phyloP scores from a whole-genome alignment of 2,329 filamentous ascomycete species.

The Colletotrichum agaves region DNA sequence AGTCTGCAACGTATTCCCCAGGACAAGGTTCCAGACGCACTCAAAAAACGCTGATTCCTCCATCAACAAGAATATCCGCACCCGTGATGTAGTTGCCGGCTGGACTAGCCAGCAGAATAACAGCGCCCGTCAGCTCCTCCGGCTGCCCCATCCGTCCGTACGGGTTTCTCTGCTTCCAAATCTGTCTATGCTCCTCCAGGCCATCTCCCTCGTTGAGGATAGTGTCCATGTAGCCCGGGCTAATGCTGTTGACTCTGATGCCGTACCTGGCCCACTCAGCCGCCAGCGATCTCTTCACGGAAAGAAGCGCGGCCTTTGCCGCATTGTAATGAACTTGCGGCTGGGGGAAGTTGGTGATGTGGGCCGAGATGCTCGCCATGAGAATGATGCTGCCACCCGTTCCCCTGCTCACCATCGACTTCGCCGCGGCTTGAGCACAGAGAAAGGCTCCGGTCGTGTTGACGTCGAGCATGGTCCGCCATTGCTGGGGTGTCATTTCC shows the following conservation, averaged over 20 bases:
- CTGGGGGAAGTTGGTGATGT: not conserved
- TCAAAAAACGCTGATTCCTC: constrained; percentile 1
- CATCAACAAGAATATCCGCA: constrained; percentile 1
- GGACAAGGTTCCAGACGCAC: not conserved
- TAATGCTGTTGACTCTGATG: not conserved
- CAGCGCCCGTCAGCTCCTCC: constrained; percentile 69
- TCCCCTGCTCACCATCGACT: not conserved
- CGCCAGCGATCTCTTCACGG: not conserved
- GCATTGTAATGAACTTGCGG: constrained; percentile 6
- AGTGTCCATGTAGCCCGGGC: constrained; percentile 50
- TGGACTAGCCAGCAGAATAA: constrained; percentile 55
- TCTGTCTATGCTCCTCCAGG: constrained; percentile 60
- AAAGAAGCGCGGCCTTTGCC: not conserved
- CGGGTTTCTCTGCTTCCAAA: constrained; percentile 70
- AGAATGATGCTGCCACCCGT: not conserved
- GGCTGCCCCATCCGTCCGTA: constrained; percentile 72
- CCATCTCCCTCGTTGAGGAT: constrained; percentile 74
- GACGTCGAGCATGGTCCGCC: not conserved
- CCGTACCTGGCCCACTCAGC: not conserved
- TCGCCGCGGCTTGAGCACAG: not conserved
- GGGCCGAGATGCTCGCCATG: not conserved
- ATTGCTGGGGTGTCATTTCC: not conserved
- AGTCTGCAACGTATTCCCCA: not conserved
- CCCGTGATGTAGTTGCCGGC: not conserved
- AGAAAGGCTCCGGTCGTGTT: not conserved